A percentile compares a stretch with the other conserved stretches of the same genome.
These are phyloP conservation scores for Sonneratia alba DNA, from an alignment of 345 rosid genomes.

Conservation along the genomic window DNA sequence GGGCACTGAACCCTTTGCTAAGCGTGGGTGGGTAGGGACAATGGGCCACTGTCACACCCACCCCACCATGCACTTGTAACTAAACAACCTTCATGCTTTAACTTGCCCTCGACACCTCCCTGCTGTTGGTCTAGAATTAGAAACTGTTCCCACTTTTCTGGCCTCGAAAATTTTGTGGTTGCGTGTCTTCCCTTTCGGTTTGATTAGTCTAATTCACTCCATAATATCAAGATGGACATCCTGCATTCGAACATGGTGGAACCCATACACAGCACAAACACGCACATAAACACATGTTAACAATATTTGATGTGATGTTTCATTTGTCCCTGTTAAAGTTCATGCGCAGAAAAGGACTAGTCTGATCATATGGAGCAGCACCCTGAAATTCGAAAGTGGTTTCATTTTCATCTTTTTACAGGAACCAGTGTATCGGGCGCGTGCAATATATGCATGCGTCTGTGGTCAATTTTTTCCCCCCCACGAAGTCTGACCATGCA, in stretches of 20 bases:
- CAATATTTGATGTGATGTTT: background rate
- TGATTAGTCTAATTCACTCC: background rate
- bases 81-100: background rate
- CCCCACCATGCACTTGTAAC: conserved; percentile 5
- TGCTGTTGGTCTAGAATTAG: background rate
- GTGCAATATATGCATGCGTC: no score
- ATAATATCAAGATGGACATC: no score
- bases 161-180: background rate
- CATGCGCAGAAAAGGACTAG: no score
- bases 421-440: no score
- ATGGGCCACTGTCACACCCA: background rate
- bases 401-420: no score
- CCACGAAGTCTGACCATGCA: no score
- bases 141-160: background rate
- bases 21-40: background rate
- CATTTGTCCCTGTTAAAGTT: no score
- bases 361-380: no score
- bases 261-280: background rate
- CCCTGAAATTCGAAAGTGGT: no score
- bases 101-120: background rate
- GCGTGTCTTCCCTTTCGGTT: background rate
- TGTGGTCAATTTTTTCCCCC: no score
- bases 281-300: background rate
- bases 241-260: no score
- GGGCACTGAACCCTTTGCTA: conserved; percentile 3